Evolutionary conservation across 495 filamentous ascomycete genomes (phyloP), one percentile per base, ranked within the genome.

Genomic region (Corynascus novoguineensis): DNA sequence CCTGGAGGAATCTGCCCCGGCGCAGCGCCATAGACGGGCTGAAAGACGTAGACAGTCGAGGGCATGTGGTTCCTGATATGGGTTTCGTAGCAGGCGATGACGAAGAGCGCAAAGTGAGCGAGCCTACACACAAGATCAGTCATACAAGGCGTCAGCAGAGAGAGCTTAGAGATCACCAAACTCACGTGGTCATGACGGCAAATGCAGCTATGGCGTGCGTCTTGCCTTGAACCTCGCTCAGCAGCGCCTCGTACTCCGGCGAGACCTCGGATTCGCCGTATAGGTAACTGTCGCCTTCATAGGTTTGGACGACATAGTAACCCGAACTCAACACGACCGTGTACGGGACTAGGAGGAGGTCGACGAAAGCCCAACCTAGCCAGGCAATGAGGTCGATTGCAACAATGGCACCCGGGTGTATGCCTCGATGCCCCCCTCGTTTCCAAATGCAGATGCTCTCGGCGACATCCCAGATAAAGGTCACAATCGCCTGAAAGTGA

Each of bases 361-460:
- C 28, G 12, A 53, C 5, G 11, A 46, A 12, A 32, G 17, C 46
- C 44, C 55, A 60, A 15, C 63, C 57, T 10, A 65, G 49, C 63
- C 63, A 65, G 22, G 53, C 21, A 12, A 65, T 10, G 29, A 65
- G 45, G 46, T 65, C 63, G 24, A 65, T 21, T n/a, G 41, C 63
- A n/a, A 65, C 63, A 29, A 53, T 34, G 19, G 63, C 60, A 12
- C 63, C 63, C 4, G 63, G 63, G 31, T 65, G 63, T 34, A 63
- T 60, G 15, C 63, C 63, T 1, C 63, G 19, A 34, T 65, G 37
- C 1, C 63, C 63, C 4, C 38, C 47, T 0, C 60, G 52, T 6
- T 28, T 28, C 17, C 48, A 10, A 25, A 65, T 63, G 53, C 49
- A 55, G 22, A 60, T 22, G 49, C 4, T 27, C 29, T 65, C 63